Evolutionary conservation across 768 basidiomycete genomes (phyloP).

Genomic region (Lactarius pseudohatsudake): DNA sequence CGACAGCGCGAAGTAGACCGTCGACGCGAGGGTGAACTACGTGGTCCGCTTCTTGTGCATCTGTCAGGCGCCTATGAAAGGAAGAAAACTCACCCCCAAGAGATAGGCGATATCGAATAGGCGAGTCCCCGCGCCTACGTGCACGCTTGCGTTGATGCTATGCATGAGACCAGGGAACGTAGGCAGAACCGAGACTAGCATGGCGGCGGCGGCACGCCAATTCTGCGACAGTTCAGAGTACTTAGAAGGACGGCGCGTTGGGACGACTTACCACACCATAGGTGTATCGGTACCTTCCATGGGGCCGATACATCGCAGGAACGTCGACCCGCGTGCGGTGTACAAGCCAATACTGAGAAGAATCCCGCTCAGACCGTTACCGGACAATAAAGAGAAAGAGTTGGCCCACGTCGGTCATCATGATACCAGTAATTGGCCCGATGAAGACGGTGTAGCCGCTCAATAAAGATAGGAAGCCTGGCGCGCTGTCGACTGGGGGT

Average conservation of each 20-base stretch:
- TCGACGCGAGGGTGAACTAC: conserved; percentile 26
- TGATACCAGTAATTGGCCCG: conserved; percentile 79
- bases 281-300: conserved; percentile 76
- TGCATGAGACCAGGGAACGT: conserved; percentile 75
- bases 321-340: conserved; percentile 73
- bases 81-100: conserved; percentile 52
- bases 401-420: conserved; percentile 53
- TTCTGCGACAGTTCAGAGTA: conserved; percentile 48
- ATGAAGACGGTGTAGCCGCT: conserved; percentile 83
- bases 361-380: background rate
- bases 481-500: conserved; percentile 39
- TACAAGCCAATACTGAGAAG: conserved; percentile 69
- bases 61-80: background rate
- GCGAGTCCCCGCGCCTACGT: conserved; percentile 55
- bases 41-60: background rate
- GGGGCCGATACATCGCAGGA: conserved; percentile 78
- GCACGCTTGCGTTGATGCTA: conserved; percentile 64
- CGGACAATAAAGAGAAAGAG: background rate
- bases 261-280: conserved; percentile 59
- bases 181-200: conserved; percentile 66
- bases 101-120: conserved; percentile 76
- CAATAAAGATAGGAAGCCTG: conserved; percentile 75
- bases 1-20: conserved; percentile 22
- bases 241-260: background rate
- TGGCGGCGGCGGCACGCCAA: conserved; percentile 72